Base-by-base conservation (phyloP, 1,139 yeast genomes). In the Yamadazyma trypodendri region DNA sequence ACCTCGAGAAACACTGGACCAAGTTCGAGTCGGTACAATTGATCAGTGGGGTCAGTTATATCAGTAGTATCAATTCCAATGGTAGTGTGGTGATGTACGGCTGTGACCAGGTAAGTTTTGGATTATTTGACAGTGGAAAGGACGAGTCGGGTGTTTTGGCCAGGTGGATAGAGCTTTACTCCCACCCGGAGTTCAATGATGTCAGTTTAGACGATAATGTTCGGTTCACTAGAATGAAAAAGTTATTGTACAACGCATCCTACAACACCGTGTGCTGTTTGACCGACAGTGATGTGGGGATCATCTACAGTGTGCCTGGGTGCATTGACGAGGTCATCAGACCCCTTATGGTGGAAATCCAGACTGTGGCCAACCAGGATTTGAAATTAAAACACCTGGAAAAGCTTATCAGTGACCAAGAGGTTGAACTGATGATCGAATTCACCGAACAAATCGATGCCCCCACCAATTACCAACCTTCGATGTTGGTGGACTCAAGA, bases 401-500 rank as follows among this genome's bases (percentile, higher is more conserved):
- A 10, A 48, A 47, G 15, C 32, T 34, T 8, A 40, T 59, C n/a
- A 36, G 40, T 2, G 55, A 55, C 7, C 46, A 33, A 6, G 45
- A 55, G 27, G 41, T 59, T 14, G 44, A 31, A 6, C 30, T 32
- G n/a, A 49, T 57, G 42, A 32, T 54, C 7, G 41, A 42, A 7
- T 42, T 41, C 7, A 52, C 60, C 7, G 49, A 42, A 24, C 39
- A 37, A 11, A 41, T 45, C 20, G 58, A 59, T 41, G 62, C 52
- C 11, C 47, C 45, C 3, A 44, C 45, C 20, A 45, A 52, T 30
- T 59, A 58, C 40, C 51, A 49, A 34, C 70, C 70, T 2, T 62
- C 68, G 9, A 65, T 65, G 71, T 52, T 63, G 41, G 68, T 65
- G 9, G 71, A 64, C 42, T 48, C 51, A 10, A 46, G 62, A 32